These are phyloP conservation scores for Hemileccinum impolitum DNA, from an alignment of 768 basidiomycete species.

Conservation along the genomic window DNA sequence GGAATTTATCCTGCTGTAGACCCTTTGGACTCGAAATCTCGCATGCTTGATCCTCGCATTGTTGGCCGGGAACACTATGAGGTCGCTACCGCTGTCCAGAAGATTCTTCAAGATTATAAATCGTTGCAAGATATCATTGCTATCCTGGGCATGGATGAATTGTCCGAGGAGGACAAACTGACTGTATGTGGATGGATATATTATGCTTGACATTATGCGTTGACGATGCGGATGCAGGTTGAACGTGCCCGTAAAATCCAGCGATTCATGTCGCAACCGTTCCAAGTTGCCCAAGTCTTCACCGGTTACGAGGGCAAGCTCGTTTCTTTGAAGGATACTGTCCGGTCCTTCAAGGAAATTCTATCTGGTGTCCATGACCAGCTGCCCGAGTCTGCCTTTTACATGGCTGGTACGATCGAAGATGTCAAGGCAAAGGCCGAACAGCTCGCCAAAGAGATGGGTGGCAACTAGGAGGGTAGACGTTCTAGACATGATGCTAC, in stretches of 20 bases:
- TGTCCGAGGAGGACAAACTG: conserved; percentile 99
- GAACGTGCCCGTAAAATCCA: conserved; percentile 98
- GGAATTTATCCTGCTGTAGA: conserved; percentile 99
- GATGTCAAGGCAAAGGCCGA: conserved; percentile 98
- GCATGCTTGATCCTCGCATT: conserved; percentile 99
- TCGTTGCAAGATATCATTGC: conserved; percentile 99
- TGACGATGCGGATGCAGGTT: conserved; percentile 49
- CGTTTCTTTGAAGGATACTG: conserved; percentile 92
- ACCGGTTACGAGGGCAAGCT: conserved; percentile 99
- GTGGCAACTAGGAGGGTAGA: conserved; percentile 35
- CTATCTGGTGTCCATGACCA: conserved; percentile 84
- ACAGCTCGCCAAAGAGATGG: conserved; percentile 94
- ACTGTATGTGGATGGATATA: conserved; percentile 38
- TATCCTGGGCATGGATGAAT: conserved; percentile 99
- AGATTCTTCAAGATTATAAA: conserved; percentile 97
- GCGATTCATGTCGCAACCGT: conserved; percentile 99
- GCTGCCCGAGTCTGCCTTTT: conserved; percentile 96
- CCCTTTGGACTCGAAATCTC: conserved; percentile 98
- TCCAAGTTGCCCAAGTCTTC: conserved; percentile 99
- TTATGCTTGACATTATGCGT: neutral
- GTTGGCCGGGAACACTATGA: conserved; percentile 94
- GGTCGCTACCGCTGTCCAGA: conserved; percentile 94
- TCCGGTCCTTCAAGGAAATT: conserved; percentile 98
- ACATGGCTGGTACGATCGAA: conserved; percentile 97
- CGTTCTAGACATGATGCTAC: conserved; percentile 11